Conservation (phyloP, 2,329 filamentous ascomycete genomes). For the Trichoderma sp. region DNA sequence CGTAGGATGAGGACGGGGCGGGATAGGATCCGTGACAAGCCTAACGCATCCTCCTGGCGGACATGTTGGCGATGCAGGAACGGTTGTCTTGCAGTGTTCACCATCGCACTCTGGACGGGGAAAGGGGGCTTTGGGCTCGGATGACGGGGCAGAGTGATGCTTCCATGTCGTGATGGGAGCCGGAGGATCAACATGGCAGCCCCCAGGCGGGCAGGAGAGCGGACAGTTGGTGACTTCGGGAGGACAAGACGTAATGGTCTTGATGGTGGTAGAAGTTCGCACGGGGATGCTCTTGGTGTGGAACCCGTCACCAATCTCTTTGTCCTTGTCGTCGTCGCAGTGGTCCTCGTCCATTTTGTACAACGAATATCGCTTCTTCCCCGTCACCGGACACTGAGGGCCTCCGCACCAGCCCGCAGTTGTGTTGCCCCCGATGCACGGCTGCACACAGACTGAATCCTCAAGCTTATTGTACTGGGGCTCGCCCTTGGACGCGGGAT, state of each 20-base stretch:
- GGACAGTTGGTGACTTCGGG: constrained; percentile 48
- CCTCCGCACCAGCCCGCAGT: constrained; percentile 33
- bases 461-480: constrained; percentile 25
- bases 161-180: not conserved
- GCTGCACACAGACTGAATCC: constrained; percentile 26
- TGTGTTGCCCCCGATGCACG: constrained; percentile 26
- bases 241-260: constrained; percentile 44
- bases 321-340: constrained; percentile 7
- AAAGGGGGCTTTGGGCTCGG: not conserved
- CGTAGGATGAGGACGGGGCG: not conserved
- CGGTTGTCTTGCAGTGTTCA: not conserved
- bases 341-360: constrained; percentile 22
- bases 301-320: not conserved
- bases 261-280: constrained; percentile 17
- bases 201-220: not conserved
- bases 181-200: not conserved
- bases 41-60: not conserved
- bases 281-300: not conserved
- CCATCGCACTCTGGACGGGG: not conserved
- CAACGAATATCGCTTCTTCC: constrained; percentile 25
- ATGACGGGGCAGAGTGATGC: not conserved
- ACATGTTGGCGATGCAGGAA: not conserved
- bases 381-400: not conserved
- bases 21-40: not conserved
- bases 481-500: not conserved